Conservation (phyloP, 352 stramenopile species). For the Globisporangium nunn region DNA sequence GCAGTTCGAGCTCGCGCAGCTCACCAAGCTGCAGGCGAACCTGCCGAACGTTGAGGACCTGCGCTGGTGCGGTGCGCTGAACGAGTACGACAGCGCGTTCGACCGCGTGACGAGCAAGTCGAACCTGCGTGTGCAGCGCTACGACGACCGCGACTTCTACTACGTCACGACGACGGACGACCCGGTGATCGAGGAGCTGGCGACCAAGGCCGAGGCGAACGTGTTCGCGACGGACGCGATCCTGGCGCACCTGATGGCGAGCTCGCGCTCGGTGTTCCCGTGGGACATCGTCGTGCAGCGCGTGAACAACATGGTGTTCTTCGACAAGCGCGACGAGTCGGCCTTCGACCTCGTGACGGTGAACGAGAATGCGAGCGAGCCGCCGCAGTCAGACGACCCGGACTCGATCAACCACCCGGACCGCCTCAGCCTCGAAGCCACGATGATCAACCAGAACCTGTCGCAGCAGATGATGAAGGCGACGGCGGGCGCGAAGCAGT, state of each 20-base stretch:
- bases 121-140: conserved; percentile 69
- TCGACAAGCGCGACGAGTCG: conserved; percentile 95
- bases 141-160: conserved; percentile 93
- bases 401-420: conserved; percentile 95
- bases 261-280: conserved; percentile 92
- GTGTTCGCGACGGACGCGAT: conserved; percentile 98
- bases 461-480: conserved; percentile 94
- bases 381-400: conserved; percentile 78
- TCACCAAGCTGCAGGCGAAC: conserved; percentile 92
- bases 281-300: conserved; percentile 95
- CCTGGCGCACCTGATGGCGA: conserved; percentile 95
- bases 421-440: conserved; percentile 93
- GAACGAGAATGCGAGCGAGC: conserved; percentile 92
- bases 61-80: conserved; percentile 91
- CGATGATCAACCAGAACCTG: conserved; percentile 99
- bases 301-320: conserved; percentile 94
- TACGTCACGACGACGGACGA: conserved; percentile 96
- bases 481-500: conserved; percentile 46
- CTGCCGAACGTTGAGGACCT: conserved; percentile 86
- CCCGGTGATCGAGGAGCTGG: conserved; percentile 92
- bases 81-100: conserved; percentile 93
- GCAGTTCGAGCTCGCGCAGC: conserved; percentile 94
- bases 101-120: conserved; percentile 90
- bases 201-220: conserved; percentile 85
- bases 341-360: conserved; percentile 94